Conservation (phyloP, 257 asterid species). For the Echium plantagineum region DNA sequence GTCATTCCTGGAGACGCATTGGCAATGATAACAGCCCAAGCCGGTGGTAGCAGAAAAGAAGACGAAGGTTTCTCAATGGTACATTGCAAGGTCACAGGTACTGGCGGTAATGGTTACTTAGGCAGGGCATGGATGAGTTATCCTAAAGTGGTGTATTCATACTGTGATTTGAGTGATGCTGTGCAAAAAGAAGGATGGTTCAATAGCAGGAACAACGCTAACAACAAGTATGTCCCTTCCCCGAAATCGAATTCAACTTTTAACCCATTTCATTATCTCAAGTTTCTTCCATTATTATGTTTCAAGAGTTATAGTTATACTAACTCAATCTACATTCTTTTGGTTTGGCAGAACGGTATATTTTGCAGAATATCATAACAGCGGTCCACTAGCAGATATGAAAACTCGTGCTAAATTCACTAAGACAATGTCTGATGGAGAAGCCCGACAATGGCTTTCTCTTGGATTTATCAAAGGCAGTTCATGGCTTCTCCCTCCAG, state of each 20-base stretch:
- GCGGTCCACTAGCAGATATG: slow-evolving; percentile 37
- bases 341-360: slow-evolving; percentile 34
- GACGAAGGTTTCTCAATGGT: slow-evolving; percentile 33
- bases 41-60: slow-evolving; percentile 10
- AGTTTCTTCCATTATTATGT: too few relatives aligned
- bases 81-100: slow-evolving; percentile 46
- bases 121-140: slow-evolving; percentile 49
- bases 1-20: slow-evolving; percentile 45
- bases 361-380: slow-evolving; percentile 44
- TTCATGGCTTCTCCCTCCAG: too few relatives aligned
- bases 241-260: not conserved
- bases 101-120: slow-evolving; percentile 18
- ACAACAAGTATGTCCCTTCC: slow-evolving; percentile 5
- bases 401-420: slow-evolving; percentile 14
- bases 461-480: too few relatives aligned
- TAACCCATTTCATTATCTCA: too few relatives aligned
- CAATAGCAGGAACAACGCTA: slow-evolving; percentile 1
- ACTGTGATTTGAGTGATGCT: slow-evolving; percentile 28
- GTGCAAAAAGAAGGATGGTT: slow-evolving; percentile 54
- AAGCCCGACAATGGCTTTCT: too few relatives aligned
- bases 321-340: too few relatives aligned
- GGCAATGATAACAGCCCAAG: slow-evolving; percentile 50
- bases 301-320: too few relatives aligned
- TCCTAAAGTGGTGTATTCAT: slow-evolving; percentile 34
- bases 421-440: too few relatives aligned